Evolutionary conservation across 495 filamentous ascomycete species (phyloP), one percentile per base, ranked within the genome.

Genomic region (Neurospora hispaniola): DNA sequence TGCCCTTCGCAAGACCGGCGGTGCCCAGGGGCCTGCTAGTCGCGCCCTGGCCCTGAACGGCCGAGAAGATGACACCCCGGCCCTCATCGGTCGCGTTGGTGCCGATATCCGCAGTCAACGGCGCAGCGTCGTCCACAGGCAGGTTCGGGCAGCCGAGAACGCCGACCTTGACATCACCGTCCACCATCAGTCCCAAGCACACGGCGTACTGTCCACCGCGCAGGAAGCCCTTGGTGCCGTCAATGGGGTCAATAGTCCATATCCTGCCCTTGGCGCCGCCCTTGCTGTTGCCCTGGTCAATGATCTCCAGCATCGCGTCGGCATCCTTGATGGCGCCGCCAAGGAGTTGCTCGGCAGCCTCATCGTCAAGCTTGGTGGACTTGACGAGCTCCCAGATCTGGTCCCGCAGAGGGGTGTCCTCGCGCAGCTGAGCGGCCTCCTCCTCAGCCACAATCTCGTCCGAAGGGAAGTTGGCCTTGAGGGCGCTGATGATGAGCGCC

Each of bases 161-260:
- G 70, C 95, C 96, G 70, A 96, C 93, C 79, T 95, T 94, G 74
- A 97, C 93, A 69, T 96, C 90, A n/a, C 95, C 96, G 75, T 98
- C 93, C 40, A 93, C 92, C 77, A 99, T 91, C 77, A 99, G 82
- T 42, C 88, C 96, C 1, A 99, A 87, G 80, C 94, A 97, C 40
- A 99, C 93, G 31, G 96, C 96, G 79, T 99, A 99, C 83, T 99
- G 96, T 20, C 93, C 96, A n/a, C 96, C 96, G 69, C 96, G 87
- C 70, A 99, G 85, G 83, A 99, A 99, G 38, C 96, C 96, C 81
- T 96, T 96, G 71, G 96, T 99, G 66, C 96, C 96, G 81, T 99
- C 96, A 73, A 99, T 97, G 44, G 96, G 96, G 82, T 99, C 96
- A 69, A 99, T 86, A 23, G 96, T 93, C 96, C 96, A 99, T 81